phyloP scores from a whole-genome alignment of 805 yeast species.

The Yamadazyma takamatsuzukensis region DNA sequence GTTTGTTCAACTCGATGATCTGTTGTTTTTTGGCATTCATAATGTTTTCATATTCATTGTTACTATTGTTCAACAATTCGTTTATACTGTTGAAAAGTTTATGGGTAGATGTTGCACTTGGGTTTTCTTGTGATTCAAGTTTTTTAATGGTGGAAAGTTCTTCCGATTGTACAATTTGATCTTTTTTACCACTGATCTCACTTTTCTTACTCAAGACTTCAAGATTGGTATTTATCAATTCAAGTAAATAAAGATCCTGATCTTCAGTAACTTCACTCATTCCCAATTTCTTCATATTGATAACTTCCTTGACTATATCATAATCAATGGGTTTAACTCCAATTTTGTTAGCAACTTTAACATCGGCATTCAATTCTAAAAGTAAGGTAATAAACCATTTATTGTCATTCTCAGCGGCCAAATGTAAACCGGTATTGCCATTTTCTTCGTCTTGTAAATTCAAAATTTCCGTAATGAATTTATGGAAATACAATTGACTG shows the following conservation, averaged over 20 bases:
- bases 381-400: slow-evolving; percentile 36
- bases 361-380: slow-evolving; percentile 42
- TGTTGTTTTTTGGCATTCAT: slow-evolving; percentile 34
- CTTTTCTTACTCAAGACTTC: slow-evolving; percentile 29
- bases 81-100: slow-evolving; percentile 38
- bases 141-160: slow-evolving; percentile 6
- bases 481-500: slow-evolving; percentile 16
- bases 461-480: slow-evolving; percentile 20
- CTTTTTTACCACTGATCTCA: slow-evolving; percentile 13
- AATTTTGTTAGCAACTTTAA: slow-evolving; percentile 72
- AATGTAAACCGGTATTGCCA: slow-evolving; percentile 38
- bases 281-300: slow-evolving; percentile 12
- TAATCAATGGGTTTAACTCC: slow-evolving; percentile 86
- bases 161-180: slow-evolving; percentile 10
- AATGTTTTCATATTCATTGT: slow-evolving; percentile 35
- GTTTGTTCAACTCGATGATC: slow-evolving; percentile 30
- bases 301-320: slow-evolving; percentile 55
- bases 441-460: slow-evolving; percentile 33
- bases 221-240: slow-evolving; percentile 30
- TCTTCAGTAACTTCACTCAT: slow-evolving; percentile 12
- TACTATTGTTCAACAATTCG: slow-evolving; percentile 33
- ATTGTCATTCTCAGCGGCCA: slow-evolving; percentile 37
- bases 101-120: slow-evolving; percentile 19
- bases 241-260: slow-evolving; percentile 27
- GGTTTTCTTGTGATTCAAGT: slow-evolving; percentile 4